Evolutionary conservation across 495 filamentous ascomycete genomes (phyloP), one percentile per base, ranked within the genome.

Genomic region (Daldinia loculata): DNA sequence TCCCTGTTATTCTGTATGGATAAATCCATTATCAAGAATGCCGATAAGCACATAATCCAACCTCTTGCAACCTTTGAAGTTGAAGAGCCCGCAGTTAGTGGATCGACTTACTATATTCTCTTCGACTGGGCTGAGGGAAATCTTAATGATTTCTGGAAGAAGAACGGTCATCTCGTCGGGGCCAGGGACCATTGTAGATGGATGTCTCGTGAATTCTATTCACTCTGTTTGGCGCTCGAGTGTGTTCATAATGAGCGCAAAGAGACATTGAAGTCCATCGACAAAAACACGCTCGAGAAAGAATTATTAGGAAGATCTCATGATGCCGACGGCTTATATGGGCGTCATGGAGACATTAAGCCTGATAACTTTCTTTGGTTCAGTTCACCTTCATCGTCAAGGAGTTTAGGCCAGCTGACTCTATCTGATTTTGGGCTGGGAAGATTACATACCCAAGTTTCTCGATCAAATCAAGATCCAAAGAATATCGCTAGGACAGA

Each of bases 321-420:
- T 6, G 76, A 79, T 45, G 26, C 79, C 14, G 73, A 79, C 9
- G 30, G 48, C n/a, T 29, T 73, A 14, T 73, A 73, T 29, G 70
- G 70, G 12, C 56, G 70, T 5, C 80, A 82, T 56, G 79, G 80
- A 4, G 80, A 82, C 56, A 70, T 82, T 36, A 82, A 82, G 34
- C 77, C 80, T 3, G 74, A 76, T 12, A 82, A 82, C 48, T 72
- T 82, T 15, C 76, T 82, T 29, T 75, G 81, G 29, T 80, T 81
- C 17, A 2, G 1, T 26, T 26, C 24, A 26, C 24, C 24, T 26
- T 26, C 24, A 26, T 3, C 24, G 24, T 26, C 24, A 26, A 26
- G 3, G 24, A 26, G 24, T 26, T 3, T 26, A 3, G 24, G 24
- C 24, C 24, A 26, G 3, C 27, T 73, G 2, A 43, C 38, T 3